Evolutionary conservation across 31 red algal genomes (phyloP), one percentile per base, ranked within the genome.

Genomic region (Endocladia muricata): DNA sequence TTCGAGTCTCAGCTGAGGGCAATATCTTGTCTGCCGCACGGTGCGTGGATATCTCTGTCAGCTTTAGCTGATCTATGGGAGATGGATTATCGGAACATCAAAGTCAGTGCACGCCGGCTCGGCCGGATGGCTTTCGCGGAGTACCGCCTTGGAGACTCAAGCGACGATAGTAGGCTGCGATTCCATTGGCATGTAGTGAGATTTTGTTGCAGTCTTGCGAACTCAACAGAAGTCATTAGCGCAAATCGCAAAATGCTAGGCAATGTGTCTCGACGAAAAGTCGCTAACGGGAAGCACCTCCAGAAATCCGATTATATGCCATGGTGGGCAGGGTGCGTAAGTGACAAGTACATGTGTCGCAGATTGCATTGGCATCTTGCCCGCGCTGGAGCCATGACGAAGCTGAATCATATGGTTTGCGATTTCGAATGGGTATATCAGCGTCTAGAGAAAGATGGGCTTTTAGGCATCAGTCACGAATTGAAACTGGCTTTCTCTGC

Each of bases 351-450:
- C 23, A 71, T 68, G 25, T 58, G 79, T 44, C 66, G 79, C 38
- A 62, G 79, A 3, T 52, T 83, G 11, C 79, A 83, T 8, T 83
- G 79, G 79, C 79, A 83, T 37, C 71, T 83, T 34, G 30, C 66
- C 35, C 40, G 54, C n/a, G 79, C 51, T 47, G 21, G 52, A 9
- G 34, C 63, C 15, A 31, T 73, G 13, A 55, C 44, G 58, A 67
- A 55, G 30, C 56, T 83, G 36, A 30, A 57, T 4, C 66, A 83
- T 17, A 41, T 83, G 2, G 73, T 83, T 62, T 72, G 79, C 41
- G 79, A 83, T 54, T 83, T 65, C 28, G 42, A 83, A 25, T 83
- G 79, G 79, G 41, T 83, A 15, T 72, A 52, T 23, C 79, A 83
- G 52, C 47, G 79, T 22, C 29, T 83, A 35, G 79, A 83, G 26